These are phyloP conservation scores for Rhazya stricta DNA, from an alignment of 257 asterid genomes.

Conservation along the genomic window DNA sequence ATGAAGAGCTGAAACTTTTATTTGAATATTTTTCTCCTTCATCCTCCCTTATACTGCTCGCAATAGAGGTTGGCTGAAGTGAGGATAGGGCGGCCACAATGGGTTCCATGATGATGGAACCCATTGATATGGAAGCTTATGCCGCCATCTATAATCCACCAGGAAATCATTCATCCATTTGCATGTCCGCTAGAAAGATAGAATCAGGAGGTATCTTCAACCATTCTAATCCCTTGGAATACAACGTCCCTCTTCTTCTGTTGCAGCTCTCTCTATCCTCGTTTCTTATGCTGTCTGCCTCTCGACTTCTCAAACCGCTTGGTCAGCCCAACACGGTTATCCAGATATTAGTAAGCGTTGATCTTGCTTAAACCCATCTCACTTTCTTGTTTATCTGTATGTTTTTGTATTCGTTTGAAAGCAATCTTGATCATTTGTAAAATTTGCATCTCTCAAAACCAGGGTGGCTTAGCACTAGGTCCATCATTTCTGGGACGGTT, in stretches of 20 bases:
- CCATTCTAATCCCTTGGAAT: conserved; percentile 25
- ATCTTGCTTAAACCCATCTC: background rate
- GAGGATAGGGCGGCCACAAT: background rate
- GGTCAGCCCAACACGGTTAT: conserved; percentile 36
- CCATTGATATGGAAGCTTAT: conserved; percentile 25
- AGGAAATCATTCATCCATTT: conserved; percentile 23
- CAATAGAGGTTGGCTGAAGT: background rate
- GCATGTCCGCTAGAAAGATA: conserved; percentile 18
- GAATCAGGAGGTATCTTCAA: conserved; percentile 29
- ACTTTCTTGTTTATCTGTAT: background rate
- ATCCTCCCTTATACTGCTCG: background rate
- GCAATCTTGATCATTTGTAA: no score
- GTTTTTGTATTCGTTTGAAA: no score
- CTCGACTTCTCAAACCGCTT: conserved; percentile 30
- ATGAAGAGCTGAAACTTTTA: background rate
- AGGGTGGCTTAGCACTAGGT: conserved; percentile 30
- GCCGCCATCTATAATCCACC: conserved; percentile 19
- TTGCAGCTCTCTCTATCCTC: conserved; percentile 31
- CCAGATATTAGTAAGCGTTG: conserved; percentile 31
- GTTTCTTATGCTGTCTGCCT: conserved; percentile 17
- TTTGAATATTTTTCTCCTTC: background rate
- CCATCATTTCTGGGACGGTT: conserved; percentile 37
- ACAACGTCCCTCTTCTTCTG: conserved; percentile 29
- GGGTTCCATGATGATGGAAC: conserved; percentile 35
- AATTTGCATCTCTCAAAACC: no score